Conservation (phyloP, 306 rosid species). For the Dalbergia cultrata region DNA sequence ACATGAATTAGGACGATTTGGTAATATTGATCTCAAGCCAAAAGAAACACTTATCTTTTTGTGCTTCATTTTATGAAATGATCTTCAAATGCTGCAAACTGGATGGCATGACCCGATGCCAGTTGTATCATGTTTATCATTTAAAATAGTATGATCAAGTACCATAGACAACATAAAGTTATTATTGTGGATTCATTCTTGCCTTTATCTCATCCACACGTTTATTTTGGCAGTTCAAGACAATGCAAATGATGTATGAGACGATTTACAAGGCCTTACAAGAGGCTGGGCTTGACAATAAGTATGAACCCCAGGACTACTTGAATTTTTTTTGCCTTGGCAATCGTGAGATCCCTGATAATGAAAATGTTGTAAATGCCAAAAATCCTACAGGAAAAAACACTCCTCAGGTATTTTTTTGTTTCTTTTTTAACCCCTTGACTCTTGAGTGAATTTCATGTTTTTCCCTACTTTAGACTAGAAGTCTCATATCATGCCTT, state of each 20-base stretch:
- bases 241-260: slow-evolving; percentile 97
- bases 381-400: slow-evolving; percentile 46
- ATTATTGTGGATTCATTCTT: not conserved
- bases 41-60: not conserved
- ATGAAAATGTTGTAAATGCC: slow-evolving; percentile 23
- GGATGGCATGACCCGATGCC: not conserved
- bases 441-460: not conserved
- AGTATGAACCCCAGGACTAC: slow-evolving; percentile 82
- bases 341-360: slow-evolving; percentile 71
- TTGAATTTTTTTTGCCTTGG: slow-evolving; percentile 97
- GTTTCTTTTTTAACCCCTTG: not conserved
- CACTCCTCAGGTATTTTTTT: slow-evolving; percentile 69
- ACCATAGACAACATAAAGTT: not conserved
- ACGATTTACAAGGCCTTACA: slow-evolving; percentile 72
- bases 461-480: slow-evolving; percentile 21
- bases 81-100: not conserved
- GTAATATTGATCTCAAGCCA: not conserved
- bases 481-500: not conserved
- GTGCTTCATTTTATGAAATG: not conserved
- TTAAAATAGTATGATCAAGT: slow-evolving; percentile 6
- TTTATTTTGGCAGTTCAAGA: slow-evolving; percentile 68
- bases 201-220: slow-evolving; percentile 22
- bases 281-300: slow-evolving; percentile 78
- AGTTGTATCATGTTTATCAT: not conserved
- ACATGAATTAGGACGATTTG: not conserved